Evolutionary conservation across 148 eudicot genomes (phyloP), one percentile per base, ranked within the genome.

Genomic region (Polygonum maritimum): DNA sequence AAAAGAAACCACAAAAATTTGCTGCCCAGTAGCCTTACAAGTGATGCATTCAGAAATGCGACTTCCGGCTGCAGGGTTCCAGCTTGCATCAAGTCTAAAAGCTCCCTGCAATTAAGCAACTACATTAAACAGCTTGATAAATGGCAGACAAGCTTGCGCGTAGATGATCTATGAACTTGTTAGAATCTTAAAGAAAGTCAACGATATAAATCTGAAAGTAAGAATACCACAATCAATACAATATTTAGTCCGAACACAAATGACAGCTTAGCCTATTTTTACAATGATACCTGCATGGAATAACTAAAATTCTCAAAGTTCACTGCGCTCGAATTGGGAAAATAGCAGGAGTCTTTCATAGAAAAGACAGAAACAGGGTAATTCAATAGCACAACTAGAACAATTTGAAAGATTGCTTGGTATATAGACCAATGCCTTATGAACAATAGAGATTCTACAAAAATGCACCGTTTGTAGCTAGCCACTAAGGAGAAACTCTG

Each of bases 41-140:
- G 91, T 75, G 90, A 89, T 79, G 97, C 98, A 84, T 92, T 95
- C 16, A 95, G 96, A 79, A 95, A 81, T 39, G 98, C 92, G 54
- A 87, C 88, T 87, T 95, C 98, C 38, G 97, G 98, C 78, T 92
- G 89, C 82, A 95, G 79, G n/a, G 88, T 92, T 76, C 97, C 96
- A 26, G 88, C 88, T 88, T 89, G 92, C 97, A 95, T 92, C 48
- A 79, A 76, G 40, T 83, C 96, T 81, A 90, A 77, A 78, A 95
- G 97, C 82, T 95, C 96, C 83, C 98, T 95, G 88, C 84, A 81
- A 57, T 76, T 19, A 60, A n/a, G 11, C 49, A 1, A 31, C 13
- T 21, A 71, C 52, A 39, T 38, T 41, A 75, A 54, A 4, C 65
- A 62, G 7, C 18, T 38, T 44, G 21, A 60, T 40, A 13, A 6